Evolutionary conservation across 208 protist species (phyloP).

Genomic region (Wallacemonas sp.): DNA sequence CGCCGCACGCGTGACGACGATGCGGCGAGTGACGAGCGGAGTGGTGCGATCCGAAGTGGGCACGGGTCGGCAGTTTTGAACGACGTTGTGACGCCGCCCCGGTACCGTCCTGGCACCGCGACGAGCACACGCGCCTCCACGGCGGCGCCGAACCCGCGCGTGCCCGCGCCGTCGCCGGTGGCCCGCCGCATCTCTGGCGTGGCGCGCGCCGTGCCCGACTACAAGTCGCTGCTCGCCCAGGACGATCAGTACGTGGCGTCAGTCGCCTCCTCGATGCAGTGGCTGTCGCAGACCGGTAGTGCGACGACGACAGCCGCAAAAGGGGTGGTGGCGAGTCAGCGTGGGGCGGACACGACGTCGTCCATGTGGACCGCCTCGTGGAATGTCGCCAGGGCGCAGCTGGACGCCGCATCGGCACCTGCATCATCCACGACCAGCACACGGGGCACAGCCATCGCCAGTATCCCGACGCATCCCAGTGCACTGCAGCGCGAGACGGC

Average conservation of each 20-base stretch:
- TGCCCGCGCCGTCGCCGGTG: neutral
- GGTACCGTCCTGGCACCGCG: neutral
- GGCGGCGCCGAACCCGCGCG: neutral
- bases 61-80: neutral
- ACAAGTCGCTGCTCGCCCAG: neutral
- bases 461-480: no score
- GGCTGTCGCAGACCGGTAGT: neutral
- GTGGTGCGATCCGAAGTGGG: neutral
- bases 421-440: no score
- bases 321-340: no score
- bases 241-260: neutral
- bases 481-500: no score
- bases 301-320: neutral
- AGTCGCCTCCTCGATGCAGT: neutral
- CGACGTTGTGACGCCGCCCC: neutral
- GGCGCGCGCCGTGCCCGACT: neutral
- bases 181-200: neutral
- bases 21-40: neutral
- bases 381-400: neutral
- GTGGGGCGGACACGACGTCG: no score
- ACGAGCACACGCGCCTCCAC: neutral
- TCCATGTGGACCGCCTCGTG: slow-evolving; percentile 7
- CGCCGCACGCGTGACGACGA: neutral
- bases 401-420: neutral
- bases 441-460: no score